Evolutionary conservation across 2,329 filamentous ascomycete species (phyloP).

Genomic region (Xylaria sp.): DNA sequence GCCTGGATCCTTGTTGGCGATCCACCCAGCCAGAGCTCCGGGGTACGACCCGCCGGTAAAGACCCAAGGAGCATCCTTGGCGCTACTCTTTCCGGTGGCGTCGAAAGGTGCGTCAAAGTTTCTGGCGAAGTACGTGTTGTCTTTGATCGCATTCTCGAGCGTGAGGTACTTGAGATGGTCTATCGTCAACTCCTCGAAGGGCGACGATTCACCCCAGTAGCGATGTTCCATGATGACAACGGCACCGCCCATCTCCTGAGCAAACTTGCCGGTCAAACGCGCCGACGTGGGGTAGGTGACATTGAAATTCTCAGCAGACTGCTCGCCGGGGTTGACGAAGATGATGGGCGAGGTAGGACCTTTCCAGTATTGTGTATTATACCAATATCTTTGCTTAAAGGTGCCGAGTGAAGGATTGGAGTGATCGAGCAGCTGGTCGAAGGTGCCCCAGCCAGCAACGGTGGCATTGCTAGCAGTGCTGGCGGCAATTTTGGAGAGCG

Average conservation of each 20-base stretch:
- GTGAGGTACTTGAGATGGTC: conserved; percentile 54
- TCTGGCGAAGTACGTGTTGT: conserved; percentile 54
- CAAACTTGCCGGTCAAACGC: conserved; percentile 53
- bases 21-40: conserved; percentile 65
- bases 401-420: conserved; percentile 53
- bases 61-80: conserved; percentile 64
- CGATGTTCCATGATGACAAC: conserved; percentile 56
- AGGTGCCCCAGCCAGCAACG: conserved; percentile 47
- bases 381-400: conserved; percentile 57
- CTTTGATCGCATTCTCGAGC: conserved; percentile 55
- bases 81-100: conserved; percentile 55
- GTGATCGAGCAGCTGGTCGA: conserved; percentile 57
- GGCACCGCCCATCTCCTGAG: conserved; percentile 53
- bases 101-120: conserved; percentile 63
- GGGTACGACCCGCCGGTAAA: conserved; percentile 65
- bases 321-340: conserved; percentile 55
- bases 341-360: conserved; percentile 55
- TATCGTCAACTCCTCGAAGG: conserved; percentile 50
- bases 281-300: conserved; percentile 55
- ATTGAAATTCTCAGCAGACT: conserved; percentile 50
- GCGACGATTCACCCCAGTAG: conserved; percentile 56
- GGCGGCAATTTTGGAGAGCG: conserved; percentile 22
- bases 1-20: conserved; percentile 60
- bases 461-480: conserved; percentile 26
- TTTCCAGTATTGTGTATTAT: conserved; percentile 53